Percentiles rank a stretch among this genome's conserved stretches.
Evolutionary conservation across 2,329 filamentous ascomycete genomes (phyloP).

Genomic region (Neocucurbitaria cava): DNA sequence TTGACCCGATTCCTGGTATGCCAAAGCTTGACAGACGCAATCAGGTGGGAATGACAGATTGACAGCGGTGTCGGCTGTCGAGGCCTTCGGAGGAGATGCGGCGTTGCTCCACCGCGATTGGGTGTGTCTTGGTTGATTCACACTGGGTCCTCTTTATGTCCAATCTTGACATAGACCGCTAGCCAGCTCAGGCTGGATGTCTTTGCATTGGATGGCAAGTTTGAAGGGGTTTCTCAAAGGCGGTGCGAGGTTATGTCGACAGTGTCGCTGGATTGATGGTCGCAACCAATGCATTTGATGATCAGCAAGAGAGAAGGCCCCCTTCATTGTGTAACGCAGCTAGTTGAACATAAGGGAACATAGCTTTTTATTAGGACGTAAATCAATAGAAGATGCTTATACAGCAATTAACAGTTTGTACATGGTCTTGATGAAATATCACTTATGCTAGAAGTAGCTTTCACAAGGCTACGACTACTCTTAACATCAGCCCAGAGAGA

Average conservation of each 20-base stretch:
- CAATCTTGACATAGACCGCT: not conserved
- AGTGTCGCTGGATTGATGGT: not conserved
- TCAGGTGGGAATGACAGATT: not conserved
- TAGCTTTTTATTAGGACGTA: no score
- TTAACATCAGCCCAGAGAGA: not conserved
- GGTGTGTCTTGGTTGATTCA: conserved; percentile 1
- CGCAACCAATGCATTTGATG: no score
- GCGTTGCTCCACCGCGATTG: conserved; percentile 32
- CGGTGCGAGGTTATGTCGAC: not conserved
- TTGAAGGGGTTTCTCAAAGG: not conserved
- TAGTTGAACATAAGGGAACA: no score
- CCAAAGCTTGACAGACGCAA: not conserved
- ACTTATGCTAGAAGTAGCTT: not conserved
- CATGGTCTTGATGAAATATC: not conserved
- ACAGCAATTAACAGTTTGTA: not conserved
- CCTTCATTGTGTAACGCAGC: no score
- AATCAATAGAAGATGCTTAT: not conserved
- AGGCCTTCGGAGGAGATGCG: conserved; percentile 34
- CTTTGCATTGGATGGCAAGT: not conserved
- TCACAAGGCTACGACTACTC: not conserved
- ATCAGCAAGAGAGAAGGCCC: no score
- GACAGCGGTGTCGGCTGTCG: conserved; percentile 4
- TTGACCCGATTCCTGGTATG: not conserved
- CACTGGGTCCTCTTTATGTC: not conserved
- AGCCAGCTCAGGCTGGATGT: not conserved